Evolutionary conservation across 495 filamentous ascomycete genomes (phyloP), one percentile per base, ranked within the genome.

Genomic region (Trichoderma asperelloides): DNA sequence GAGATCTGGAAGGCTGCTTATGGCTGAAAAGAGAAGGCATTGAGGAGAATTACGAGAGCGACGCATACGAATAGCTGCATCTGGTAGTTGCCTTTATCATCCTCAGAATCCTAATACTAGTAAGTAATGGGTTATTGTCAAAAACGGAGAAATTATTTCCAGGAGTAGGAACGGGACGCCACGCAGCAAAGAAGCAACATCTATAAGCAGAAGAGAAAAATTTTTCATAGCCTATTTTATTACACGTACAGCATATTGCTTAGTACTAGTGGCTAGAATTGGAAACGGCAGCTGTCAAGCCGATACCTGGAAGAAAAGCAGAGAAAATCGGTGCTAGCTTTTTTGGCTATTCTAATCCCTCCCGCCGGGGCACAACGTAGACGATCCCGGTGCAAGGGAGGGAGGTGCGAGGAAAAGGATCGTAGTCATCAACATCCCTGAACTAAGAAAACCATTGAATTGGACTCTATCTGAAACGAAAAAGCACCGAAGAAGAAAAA

Each of bases 401-500:
- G 16, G 21, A n/a, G n/a, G n/a, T n/a, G n/a, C n/a, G n/a, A n/a
- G n/a, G n/a, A n/a, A n/a, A 30, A 60, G 55, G 16, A 25, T 37
- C 4, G 27, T 60, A 9, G 27, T 60, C 23, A 60, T 15, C 16
- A 30, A 60, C 27, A 27, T 30, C 55, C 55, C 27, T 23, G 23
- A 27, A n/a, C 3, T 21, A n/a, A 47, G 43, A 12, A 21, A n/a
- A 2, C 23, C 27, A 30, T 30, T 16, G 30, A 25, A 60, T 60
- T 60, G 25, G 15, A 15, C 55, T 30, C 33, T 7, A 60, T 60
- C 55, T 60, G 55, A 60, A 60, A 60, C 55, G 55, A 60, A 25
- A 37, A 60, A 60, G 55, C 55, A 60, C 23, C 55, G 55, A 60
- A 55, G 49, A 23, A 55, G 16, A n/a, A 55, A 55, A 16, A 55